Evolutionary conservation across 108 stramenopile species (phyloP), one percentile per base, ranked within the genome.

Genomic region (Parietichytrium sp.): DNA sequence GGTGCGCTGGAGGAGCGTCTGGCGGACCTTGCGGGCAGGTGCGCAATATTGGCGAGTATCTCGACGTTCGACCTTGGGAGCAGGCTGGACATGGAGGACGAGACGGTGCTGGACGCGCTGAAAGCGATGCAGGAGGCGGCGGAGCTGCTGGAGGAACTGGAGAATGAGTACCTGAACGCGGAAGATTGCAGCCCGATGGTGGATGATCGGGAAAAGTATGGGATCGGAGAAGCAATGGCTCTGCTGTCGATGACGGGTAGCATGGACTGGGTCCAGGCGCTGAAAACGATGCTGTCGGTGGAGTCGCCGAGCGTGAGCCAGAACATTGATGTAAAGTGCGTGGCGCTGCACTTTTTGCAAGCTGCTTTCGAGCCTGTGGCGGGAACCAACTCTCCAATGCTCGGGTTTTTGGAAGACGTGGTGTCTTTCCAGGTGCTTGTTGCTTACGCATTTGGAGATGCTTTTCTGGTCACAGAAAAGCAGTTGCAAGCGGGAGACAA

Each of bases 401-500:
- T 72, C 61, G 36, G 36, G 15, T 6, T 27, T 10, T 42, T 72
- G 2, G 61, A 72, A 42, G 6, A 42, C 61, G 45, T 72, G 2
- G 42, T 72, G 16, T 25, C 61, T 2, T 72, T 45, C 61, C 61
- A 72, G 20, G 61, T 45, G 61, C 61, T 72, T 10, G 38, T 72
- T n/a, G 61, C 61, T 6, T 72, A 72, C 61, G 61, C 61, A 6
- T 72, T 45, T 42, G 61, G 61, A 6, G 61, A 72, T 20, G 61
- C 61, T 25, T 72, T 33, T 72, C 33, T 72, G n/a, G n/a, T n/a
- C n/a, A n/a, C n/a, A n/a, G n/a, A n/a, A n/a, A n/a, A n/a, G n/a
- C n/a, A n/a, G n/a, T n/a, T n/a, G n/a, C n/a, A n/a, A n/a, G n/a
- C n/a, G n/a, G n/a, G n/a, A n/a, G n/a, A n/a, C n/a, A n/a, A n/a